Evolutionary conservation across 352 stramenopile species (phyloP).

Genomic region (Globisporangium uncinulatum): DNA sequence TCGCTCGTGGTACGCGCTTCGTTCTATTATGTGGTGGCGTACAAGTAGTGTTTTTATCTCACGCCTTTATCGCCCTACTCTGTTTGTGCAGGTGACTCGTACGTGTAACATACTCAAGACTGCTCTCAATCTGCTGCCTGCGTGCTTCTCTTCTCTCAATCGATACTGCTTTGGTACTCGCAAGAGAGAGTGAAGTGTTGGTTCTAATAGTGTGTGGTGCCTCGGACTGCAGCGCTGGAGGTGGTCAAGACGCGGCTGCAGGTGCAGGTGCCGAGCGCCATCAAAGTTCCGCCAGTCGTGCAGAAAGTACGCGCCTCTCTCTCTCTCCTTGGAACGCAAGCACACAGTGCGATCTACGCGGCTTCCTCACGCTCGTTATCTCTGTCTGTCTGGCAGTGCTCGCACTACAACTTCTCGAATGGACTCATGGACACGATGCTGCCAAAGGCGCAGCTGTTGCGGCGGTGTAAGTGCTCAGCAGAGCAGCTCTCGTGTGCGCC

Average conservation of each 20-base stretch:
- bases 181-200: no score
- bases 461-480: conserved; percentile 41
- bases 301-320: conserved; percentile 28
- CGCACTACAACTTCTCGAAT: conserved; percentile 78
- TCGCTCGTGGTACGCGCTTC: conserved; percentile 46
- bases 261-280: conserved; percentile 57
- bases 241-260: conserved; percentile 84
- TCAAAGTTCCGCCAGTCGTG: conserved; percentile 36
- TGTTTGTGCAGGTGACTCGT: no score
- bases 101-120: background rate
- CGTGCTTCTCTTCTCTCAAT: background rate
- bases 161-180: background rate
- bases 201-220: no score
- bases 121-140: background rate
- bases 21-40: background rate
- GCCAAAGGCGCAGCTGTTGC: conserved; percentile 49
- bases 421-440: conserved; percentile 81
- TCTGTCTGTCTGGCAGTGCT: conserved; percentile 22
- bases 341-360: background rate
- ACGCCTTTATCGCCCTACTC: no score
- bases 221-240: conserved; percentile 44
- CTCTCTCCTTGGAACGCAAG: background rate
- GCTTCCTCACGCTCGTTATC: background rate
- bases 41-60: background rate
- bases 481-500: conserved; percentile 35